A percentile compares a stretch with the other conserved stretches of the same genome.
Evolutionary conservation across 2,329 filamentous ascomycete species (phyloP).

Genomic region (Calonectria crousiana): DNA sequence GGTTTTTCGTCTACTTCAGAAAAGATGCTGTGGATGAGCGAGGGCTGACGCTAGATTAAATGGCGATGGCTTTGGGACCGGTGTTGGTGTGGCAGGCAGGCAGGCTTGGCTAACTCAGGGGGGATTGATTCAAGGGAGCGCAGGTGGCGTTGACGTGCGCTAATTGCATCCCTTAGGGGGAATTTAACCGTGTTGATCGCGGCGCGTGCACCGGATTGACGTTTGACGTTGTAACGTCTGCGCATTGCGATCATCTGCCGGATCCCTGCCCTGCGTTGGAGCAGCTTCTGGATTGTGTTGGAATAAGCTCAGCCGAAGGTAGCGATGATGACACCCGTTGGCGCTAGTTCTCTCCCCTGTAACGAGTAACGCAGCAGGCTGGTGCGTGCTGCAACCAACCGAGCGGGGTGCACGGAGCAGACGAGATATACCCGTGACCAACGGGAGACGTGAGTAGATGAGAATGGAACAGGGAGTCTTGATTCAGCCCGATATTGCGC

Average conservation of each 20-base stretch:
- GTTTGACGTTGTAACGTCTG: neutral
- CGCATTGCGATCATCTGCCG: neutral
- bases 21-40: neutral
- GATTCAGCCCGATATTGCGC: neutral
- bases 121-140: neutral
- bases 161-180: neutral
- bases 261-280: neutral
- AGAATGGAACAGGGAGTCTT: neutral
- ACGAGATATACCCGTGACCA: neutral
- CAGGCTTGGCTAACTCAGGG: neutral
- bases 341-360: conserved; percentile 5
- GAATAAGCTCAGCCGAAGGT: neutral
- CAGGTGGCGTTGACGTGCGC: neutral
- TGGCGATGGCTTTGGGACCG: too few species aligned
- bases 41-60: too few species aligned
- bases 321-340: neutral
- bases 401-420: neutral
- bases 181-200: neutral
- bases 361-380: neutral
- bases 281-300: neutral
- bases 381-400: neutral
- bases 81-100: too few species aligned
- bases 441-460: neutral
- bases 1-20: too few species aligned
- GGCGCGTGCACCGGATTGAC: neutral